Conservation (phyloP, 208 protist genomes). For the Acanthamoeba sp. region DNA sequence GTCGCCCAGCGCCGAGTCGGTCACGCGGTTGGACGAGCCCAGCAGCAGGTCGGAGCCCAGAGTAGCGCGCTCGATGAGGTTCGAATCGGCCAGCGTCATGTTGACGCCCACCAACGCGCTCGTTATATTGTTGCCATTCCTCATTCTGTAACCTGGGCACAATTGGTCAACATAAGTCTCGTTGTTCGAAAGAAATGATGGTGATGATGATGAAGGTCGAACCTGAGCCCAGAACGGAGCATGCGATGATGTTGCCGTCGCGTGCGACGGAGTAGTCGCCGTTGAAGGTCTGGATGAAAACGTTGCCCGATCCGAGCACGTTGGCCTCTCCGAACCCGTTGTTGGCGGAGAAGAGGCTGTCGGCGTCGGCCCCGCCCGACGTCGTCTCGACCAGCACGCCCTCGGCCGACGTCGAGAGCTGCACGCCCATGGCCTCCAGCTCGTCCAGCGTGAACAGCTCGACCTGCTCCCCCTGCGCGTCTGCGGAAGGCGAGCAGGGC, state of each 20-base stretch:
- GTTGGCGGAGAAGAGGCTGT: neutral
- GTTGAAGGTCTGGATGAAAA: neutral
- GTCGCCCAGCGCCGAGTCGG: neutral
- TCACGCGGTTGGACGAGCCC: neutral
- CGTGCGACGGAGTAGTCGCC: neutral
- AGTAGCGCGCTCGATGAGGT: neutral
- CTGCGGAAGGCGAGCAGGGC: neutral
- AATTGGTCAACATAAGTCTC: neutral
- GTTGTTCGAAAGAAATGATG: neutral
- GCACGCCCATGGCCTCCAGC: neutral
- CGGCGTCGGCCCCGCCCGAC: neutral
- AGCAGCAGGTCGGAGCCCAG: neutral
- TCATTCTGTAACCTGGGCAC: neutral
- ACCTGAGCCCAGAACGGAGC: neutral
- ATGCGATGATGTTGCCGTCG: neutral
- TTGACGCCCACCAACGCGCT: neutral
- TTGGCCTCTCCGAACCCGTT: neutral
- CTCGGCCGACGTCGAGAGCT: neutral
- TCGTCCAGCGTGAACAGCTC: constrained; percentile 14
- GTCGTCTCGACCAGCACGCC: neutral
- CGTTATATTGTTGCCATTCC: neutral
- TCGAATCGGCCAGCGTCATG: neutral
- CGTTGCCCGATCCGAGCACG: neutral
- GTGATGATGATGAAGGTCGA: neutral
- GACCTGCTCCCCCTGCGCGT: neutral